These are phyloP conservation scores for Tolypocladium paradoxum DNA, from an alignment of 2,329 filamentous ascomycete species.

Conservation along the genomic window DNA sequence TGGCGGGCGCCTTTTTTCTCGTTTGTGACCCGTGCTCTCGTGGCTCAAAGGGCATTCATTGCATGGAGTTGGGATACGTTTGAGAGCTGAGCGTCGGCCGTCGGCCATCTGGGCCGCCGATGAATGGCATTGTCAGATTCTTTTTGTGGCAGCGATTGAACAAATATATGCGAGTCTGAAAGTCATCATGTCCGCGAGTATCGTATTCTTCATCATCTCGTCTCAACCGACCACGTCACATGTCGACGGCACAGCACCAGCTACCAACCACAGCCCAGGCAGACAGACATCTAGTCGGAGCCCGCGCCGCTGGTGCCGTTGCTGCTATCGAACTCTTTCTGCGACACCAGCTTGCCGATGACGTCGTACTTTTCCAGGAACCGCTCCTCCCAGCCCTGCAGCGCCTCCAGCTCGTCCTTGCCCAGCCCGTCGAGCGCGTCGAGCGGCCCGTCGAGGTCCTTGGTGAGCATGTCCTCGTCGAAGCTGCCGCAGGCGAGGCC, in stretches of 20 bases:
- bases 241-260: background rate
- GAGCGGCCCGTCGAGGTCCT: conserved; percentile 75
- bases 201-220: too few species aligned
- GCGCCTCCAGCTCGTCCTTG: conserved; percentile 66
- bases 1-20: conserved; percentile 6
- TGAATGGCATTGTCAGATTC: background rate
- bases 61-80: conserved; percentile 19
- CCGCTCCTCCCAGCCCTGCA: conserved; percentile 85
- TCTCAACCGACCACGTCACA: too few species aligned
- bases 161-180: background rate
- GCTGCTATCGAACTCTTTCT: conserved; percentile 23
- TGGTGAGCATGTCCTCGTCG: conserved; percentile 88
- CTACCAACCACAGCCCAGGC: background rate
- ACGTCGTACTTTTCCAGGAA: conserved; percentile 91
- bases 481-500: conserved; percentile 88
- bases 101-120: background rate
- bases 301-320: background rate
- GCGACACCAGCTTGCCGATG: conserved; percentile 72
- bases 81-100: background rate
- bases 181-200: background rate
- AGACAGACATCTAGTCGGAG: background rate
- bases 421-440: conserved; percentile 65
- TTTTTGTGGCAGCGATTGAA: background rate
- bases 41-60: conserved; percentile 16
- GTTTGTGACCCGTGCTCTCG: conserved; percentile 5